A percentile compares a stretch with the other conserved stretches of the same genome.
Evolutionary conservation across 169 alveolate species (phyloP).

Genomic region (Cryptosporidium andersoni): DNA sequence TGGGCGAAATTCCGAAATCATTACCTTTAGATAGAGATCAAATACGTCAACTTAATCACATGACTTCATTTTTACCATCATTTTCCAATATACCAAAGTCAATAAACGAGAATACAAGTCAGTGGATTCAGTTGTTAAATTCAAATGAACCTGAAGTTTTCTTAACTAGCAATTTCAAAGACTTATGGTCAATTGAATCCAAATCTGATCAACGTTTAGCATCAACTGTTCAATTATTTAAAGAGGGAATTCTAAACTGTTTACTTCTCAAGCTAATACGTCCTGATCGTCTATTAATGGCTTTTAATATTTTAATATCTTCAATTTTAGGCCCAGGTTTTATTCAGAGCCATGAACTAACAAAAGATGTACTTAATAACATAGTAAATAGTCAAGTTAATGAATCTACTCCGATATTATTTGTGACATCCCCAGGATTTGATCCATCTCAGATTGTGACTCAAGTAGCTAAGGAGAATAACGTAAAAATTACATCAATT

Average conservation of each 20-base stretch:
- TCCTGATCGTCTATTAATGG: slow-evolving; percentile 91
- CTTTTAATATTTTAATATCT: slow-evolving; percentile 83
- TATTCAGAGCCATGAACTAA: slow-evolving; percentile 83
- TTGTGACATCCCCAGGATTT: slow-evolving; percentile 97
- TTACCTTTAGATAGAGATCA: slow-evolving; percentile 25
- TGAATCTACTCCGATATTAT: slow-evolving; percentile 89
- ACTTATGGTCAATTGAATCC: neutral
- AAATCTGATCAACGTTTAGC: slow-evolving; percentile 9
- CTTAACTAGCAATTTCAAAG: slow-evolving; percentile 47
- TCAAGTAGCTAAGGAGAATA: slow-evolving; percentile 87
- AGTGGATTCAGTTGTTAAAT: slow-evolving; percentile 67
- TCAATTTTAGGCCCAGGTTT: slow-evolving; percentile 87
- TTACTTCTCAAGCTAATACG: slow-evolving; percentile 88
- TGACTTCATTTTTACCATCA: slow-evolving; percentile 25
- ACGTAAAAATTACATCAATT: slow-evolving; percentile 85
- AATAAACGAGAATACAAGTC: slow-evolving; percentile 35
- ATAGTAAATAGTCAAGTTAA: slow-evolving; percentile 88
- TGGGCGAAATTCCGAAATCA: slow-evolving; percentile 14
- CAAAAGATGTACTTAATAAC: slow-evolving; percentile 83
- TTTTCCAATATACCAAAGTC: slow-evolving; percentile 51
- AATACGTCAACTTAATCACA: neutral
- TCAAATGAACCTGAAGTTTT: slow-evolving; percentile 71
- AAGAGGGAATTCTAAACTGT: slow-evolving; percentile 72
- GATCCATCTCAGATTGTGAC: slow-evolving; percentile 95
- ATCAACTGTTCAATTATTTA: neutral